Conservation (phyloP, 2,329 filamentous ascomycete genomes). For the Coniochaeta sp. region DNA sequence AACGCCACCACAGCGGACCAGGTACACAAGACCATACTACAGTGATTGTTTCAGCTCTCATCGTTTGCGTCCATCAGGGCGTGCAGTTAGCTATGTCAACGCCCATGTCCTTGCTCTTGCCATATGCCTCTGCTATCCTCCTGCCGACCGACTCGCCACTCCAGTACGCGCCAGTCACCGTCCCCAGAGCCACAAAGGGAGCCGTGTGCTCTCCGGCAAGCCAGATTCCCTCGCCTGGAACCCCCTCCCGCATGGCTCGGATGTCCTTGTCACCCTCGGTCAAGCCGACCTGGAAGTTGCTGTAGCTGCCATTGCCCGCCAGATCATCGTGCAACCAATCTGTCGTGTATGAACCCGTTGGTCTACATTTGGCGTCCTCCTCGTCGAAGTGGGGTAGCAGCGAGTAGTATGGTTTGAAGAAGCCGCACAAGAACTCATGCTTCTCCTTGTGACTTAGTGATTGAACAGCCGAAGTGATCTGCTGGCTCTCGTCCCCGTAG, state of each 20-base stretch:
- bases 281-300: constrained; percentile 75
- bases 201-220: constrained; percentile 86
- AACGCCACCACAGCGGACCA: neutral
- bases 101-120: constrained; percentile 12
- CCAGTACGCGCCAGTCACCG: constrained; percentile 87
- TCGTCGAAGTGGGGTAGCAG: constrained; percentile 60
- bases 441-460: constrained; percentile 33
- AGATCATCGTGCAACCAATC: constrained; percentile 72
- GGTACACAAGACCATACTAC: neutral
- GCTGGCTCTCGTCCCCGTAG: constrained; percentile 53
- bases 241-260: constrained; percentile 50
- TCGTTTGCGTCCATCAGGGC: neutral
- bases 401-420: constrained; percentile 73
- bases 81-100: constrained; percentile 1
- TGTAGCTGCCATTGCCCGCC: constrained; percentile 76
- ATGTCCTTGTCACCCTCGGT: constrained; percentile 66
- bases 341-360: constrained; percentile 59
- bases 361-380: constrained; percentile 47
- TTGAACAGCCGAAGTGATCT: constrained; percentile 40
- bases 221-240: constrained; percentile 67
- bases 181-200: constrained; percentile 82
- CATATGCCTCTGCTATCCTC: constrained; percentile 52
- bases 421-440: constrained; percentile 48
- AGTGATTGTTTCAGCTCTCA: neutral
- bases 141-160: constrained; percentile 72